Evolutionary conservation across 768 basidiomycete genomes (phyloP).

Genomic region (Lactifluus hygrophoroides): DNA sequence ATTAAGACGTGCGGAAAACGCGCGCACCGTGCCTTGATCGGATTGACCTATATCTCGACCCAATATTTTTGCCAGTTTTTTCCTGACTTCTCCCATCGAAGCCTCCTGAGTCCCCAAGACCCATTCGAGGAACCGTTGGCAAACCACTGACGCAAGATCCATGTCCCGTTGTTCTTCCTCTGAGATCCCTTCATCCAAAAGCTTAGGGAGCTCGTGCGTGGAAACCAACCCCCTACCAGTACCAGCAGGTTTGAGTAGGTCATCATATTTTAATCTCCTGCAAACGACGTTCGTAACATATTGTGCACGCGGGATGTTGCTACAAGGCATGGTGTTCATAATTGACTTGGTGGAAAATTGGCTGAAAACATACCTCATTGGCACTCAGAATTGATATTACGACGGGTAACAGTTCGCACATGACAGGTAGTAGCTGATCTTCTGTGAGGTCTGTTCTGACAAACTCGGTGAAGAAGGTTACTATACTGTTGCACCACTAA

Average conservation of each 20-base stretch:
- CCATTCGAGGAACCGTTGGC: constrained; percentile 70
- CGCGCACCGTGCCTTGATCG: no score
- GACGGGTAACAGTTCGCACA: no score
- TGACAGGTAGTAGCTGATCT: no score
- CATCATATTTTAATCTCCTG: neutral
- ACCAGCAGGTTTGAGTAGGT: neutral
- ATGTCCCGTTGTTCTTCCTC: constrained; percentile 57
- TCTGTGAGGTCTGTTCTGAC: no score
- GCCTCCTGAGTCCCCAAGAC: constrained; percentile 35
- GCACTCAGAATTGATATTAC: constrained; percentile 74
- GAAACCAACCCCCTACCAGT: constrained; percentile 58
- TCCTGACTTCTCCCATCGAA: constrained; percentile 1
- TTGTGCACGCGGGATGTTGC: constrained; percentile 64
- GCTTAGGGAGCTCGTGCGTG: constrained; percentile 51
- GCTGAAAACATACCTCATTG: constrained; percentile 42
- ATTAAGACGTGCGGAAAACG: no score
- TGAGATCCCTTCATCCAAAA: constrained; percentile 72
- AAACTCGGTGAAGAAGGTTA: no score
- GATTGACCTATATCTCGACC: neutral
- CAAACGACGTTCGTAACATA: constrained; percentile 54
- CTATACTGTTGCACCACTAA: no score
- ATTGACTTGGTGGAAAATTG: neutral
- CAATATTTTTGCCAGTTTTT: constrained; percentile 15
- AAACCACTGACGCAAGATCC: constrained; percentile 63
- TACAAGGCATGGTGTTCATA: no score